phyloP scores from a whole-genome alignment of 768 basidiomycete genomes.

The Amanita subjunquillea region DNA sequence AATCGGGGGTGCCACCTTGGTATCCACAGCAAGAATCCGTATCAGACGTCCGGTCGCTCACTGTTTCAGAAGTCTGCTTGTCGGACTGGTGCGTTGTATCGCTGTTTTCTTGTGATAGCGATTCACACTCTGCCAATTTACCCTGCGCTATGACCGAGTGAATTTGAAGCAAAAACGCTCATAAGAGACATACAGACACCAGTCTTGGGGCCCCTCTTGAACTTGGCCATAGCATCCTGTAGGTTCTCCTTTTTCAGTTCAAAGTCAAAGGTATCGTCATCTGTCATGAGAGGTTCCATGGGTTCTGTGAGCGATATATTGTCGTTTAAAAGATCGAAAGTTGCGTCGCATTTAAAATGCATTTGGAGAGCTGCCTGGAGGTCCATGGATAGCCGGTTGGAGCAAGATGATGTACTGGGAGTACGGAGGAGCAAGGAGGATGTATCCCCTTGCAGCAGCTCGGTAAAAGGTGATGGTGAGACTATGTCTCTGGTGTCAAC shows the following conservation, averaged over 20 bases:
- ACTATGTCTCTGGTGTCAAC: background rate
- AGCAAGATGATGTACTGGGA: slow-evolving; percentile 12
- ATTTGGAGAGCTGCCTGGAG: slow-evolving; percentile 37
- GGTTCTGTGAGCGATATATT: slow-evolving; percentile 29
- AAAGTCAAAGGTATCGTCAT: slow-evolving; percentile 32
- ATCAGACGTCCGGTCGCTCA: background rate
- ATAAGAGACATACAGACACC: background rate
- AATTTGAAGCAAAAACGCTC: background rate
- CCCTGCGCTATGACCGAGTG: background rate
- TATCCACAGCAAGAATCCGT: background rate
- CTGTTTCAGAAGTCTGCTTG: background rate
- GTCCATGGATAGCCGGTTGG: slow-evolving; percentile 32
- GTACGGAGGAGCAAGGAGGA: background rate
- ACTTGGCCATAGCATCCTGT: slow-evolving; percentile 4
- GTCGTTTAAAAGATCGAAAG: slow-evolving; percentile 44
- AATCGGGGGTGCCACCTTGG: background rate
- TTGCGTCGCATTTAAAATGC: slow-evolving; percentile 33
- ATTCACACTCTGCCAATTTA: background rate
- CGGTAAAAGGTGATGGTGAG: background rate
- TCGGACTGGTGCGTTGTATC: background rate
- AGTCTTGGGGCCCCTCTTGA: background rate
- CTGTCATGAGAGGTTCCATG: slow-evolving; percentile 13
- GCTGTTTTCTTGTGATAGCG: background rate
- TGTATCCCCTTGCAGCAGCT: background rate
- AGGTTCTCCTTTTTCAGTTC: slow-evolving; percentile 15